Evolutionary conservation across 2,329 filamentous ascomycete species (phyloP).

Genomic region (Diplodia intermedia): DNA sequence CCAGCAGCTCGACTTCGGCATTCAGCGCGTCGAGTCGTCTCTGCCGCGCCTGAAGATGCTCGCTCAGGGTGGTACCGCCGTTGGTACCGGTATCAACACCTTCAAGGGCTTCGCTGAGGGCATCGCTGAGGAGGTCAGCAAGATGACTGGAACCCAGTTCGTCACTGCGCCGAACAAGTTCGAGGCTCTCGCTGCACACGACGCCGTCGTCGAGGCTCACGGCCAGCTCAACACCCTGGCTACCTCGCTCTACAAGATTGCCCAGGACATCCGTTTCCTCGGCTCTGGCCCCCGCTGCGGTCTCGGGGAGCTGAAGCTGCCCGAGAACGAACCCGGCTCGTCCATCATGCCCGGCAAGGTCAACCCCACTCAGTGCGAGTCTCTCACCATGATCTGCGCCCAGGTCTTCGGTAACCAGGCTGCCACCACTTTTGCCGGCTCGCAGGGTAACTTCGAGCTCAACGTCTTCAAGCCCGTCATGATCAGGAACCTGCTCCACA

Average conservation of each 20-base stretch:
- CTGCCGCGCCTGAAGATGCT: slow-evolving; percentile 85
- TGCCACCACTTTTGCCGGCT: slow-evolving; percentile 89
- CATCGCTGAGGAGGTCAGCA: slow-evolving; percentile 87
- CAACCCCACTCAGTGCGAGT: slow-evolving; percentile 98
- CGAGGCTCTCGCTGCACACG: slow-evolving; percentile 93
- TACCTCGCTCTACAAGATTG: slow-evolving; percentile 93
- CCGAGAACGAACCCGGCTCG: slow-evolving; percentile 97
- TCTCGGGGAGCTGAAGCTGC: slow-evolving; percentile 88
- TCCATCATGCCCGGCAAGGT: slow-evolving; percentile 99
- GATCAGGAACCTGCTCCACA: slow-evolving; percentile 95
- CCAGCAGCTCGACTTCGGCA: slow-evolving; percentile 88
- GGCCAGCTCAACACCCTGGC: slow-evolving; percentile 94
- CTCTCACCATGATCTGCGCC: slow-evolving; percentile 94
- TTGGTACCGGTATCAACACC: slow-evolving; percentile 97
- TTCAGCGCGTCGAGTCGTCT: slow-evolving; percentile 82
- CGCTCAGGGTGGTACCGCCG: slow-evolving; percentile 94
- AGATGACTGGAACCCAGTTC: slow-evolving; percentile 92
- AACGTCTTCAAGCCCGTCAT: slow-evolving; percentile 99
- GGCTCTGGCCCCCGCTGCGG: slow-evolving; percentile 95
- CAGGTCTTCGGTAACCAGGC: slow-evolving; percentile 99
- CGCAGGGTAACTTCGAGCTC: slow-evolving; percentile 97
- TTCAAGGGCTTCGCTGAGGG: slow-evolving; percentile 94
- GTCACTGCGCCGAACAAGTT: slow-evolving; percentile 99
- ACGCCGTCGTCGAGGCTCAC: slow-evolving; percentile 92
- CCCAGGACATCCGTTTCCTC: slow-evolving; percentile 96